Percentiles rank a stretch among this genome's conserved stretches.
Evolutionary conservation across 202 grass and related monocot genomes (phyloP).

Genomic region (Tripidium arundinaceum): DNA sequence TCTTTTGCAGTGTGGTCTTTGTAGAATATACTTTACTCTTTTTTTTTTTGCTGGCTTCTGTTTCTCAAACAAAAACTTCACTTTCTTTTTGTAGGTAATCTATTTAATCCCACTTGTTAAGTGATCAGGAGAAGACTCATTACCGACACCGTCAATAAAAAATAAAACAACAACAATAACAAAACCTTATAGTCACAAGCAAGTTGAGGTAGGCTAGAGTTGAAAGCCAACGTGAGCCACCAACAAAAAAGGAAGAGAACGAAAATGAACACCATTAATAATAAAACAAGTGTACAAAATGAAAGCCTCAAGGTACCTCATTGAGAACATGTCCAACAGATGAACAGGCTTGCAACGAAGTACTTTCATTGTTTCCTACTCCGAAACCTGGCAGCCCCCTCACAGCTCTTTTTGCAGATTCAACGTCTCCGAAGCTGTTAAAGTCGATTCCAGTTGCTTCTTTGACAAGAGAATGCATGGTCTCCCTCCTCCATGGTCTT

Average conservation of each 20-base stretch:
- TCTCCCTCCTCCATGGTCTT: conserved; percentile 92
- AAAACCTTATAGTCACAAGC: not conserved
- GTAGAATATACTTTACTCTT: conserved; percentile 4
- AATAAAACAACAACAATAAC: not conserved
- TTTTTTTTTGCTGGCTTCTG: not conserved
- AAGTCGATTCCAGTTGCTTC: conserved; percentile 86
- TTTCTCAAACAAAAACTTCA: not conserved
- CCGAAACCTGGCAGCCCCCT: conserved; percentile 46
- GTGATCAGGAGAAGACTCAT: not conserved
- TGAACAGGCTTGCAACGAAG: conserved; percentile 55
- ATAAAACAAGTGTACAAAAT: conserved; percentile 4
- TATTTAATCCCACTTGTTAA: not conserved
- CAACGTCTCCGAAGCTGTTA: conserved; percentile 54
- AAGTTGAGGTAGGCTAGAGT: not conserved
- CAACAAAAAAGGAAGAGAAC: not conserved
- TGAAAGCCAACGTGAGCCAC: not conserved
- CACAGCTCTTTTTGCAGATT: conserved; percentile 66
- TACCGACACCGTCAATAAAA: not conserved
- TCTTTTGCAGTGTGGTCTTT: not conserved
- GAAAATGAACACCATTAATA: not conserved
- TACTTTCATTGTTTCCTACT: conserved; percentile 45
- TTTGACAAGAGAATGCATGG: conserved; percentile 97
- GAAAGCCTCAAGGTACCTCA: conserved; percentile 49
- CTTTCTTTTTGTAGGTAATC: conserved; percentile 1
- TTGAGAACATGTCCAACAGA: conserved; percentile 96